Conservation (phyloP, 2,329 filamentous ascomycete genomes). For the Clonostachys byssicola region DNA sequence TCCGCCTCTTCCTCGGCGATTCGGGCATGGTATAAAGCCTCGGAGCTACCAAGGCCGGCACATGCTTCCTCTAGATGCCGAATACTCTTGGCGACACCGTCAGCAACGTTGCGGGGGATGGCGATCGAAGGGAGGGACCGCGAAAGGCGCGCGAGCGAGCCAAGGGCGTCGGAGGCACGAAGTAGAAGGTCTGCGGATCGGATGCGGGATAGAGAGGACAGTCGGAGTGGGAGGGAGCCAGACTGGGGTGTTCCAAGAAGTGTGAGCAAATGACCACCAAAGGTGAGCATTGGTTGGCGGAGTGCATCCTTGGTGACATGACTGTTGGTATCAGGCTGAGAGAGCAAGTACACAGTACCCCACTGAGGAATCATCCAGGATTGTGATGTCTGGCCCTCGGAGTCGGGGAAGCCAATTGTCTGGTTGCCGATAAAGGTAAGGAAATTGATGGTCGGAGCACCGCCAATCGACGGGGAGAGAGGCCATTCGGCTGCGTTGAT, state of each 20-base stretch:
- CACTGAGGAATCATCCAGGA: conserved; percentile 95
- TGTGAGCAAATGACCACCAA: conserved; percentile 84
- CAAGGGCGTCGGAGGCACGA: conserved; percentile 87
- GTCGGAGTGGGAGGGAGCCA: conserved; percentile 78
- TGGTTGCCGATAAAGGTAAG: conserved; percentile 83
- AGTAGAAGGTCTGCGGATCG: conserved; percentile 81
- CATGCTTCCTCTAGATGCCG: conserved; percentile 75
- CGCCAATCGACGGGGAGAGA: conserved; percentile 86
- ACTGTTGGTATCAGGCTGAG: conserved; percentile 30
- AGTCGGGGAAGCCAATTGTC: conserved; percentile 50
- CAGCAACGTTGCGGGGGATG: conserved; percentile 82
- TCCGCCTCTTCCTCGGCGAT: conserved; percentile 87
- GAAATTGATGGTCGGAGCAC: conserved; percentile 93
- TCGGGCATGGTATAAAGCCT: conserved; percentile 75
- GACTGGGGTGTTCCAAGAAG: conserved; percentile 80
- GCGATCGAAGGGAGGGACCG: conserved; percentile 83
- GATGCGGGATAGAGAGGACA: conserved; percentile 82
- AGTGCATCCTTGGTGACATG: conserved; percentile 63
- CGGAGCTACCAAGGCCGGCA: conserved; percentile 57
- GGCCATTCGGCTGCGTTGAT: conserved; percentile 99
- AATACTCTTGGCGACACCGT: conserved; percentile 78
- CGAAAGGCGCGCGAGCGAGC: conserved; percentile 84
- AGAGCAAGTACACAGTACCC: conserved; percentile 67
- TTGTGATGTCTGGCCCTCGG: conserved; percentile 43
- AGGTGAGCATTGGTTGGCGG: conserved; percentile 78